Evolutionary conservation across 2,329 filamentous ascomycete genomes (phyloP), one percentile per base, ranked within the genome.

Genomic region (Torrubiellomyces zombiae): DNA sequence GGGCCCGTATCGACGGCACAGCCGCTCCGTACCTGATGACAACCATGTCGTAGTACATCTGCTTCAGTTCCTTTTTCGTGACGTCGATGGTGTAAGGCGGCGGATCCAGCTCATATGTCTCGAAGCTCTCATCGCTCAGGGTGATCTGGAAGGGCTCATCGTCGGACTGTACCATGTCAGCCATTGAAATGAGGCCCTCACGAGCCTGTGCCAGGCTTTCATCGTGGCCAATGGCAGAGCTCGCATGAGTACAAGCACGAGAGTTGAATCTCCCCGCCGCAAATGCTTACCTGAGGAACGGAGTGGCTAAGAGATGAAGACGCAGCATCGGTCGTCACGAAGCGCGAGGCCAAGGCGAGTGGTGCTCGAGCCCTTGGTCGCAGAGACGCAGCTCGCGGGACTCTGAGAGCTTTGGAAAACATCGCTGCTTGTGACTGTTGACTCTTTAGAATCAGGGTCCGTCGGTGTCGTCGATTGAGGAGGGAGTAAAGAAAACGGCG

Each of bases 21-120:
- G n/a, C n/a, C n/a, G n/a, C n/a, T 13, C 29, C 75, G 54, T 79
- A 93, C 85, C 86, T 75, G 48, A 83, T 75, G 38, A 72, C 64
- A 28, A 95, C 86, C 89, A 98, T 95, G 56, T 95, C 82, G 55
- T 76, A 76, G 71, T 98, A 98, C 75, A 95, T 95, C 67, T 91
- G 68, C 74, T 92, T 95, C 53, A 98, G 65, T 63, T 95, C 80
- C 60, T 80, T 83, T 75, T 98, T 98, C 48, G 86, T 95, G 37
- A 83, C 80, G 45, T 91, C 66, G 42, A 98, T 62, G 35, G 80
- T 85, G 67, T 94, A 94, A 30, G 82, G 65, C 38, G 89, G 89
- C 42, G 86, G 85, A 60, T 98, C 89, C 51, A 98, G 72, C 66
- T 94, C 83, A 63, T 95, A 98, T 30, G 89, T 94, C 71, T 98